A percentile compares a stretch with the other conserved stretches of the same genome.
Evolutionary conservation across 2,329 filamentous ascomycete genomes (phyloP).

Genomic region (Scytalidium lignicola): DNA sequence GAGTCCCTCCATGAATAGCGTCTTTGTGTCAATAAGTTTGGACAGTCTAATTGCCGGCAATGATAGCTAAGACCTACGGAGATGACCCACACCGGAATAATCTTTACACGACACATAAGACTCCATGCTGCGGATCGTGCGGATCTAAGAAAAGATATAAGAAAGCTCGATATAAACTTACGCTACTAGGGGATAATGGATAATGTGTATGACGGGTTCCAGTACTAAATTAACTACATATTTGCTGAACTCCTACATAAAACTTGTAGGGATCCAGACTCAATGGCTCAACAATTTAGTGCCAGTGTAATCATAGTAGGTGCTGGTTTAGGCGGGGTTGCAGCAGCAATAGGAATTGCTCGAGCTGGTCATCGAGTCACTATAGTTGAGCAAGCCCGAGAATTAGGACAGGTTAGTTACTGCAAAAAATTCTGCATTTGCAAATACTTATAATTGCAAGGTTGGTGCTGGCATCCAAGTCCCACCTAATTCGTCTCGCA

Average conservation of each 20-base stretch:
- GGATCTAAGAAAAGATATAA: no score
- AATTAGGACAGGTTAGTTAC: conserved; percentile 2
- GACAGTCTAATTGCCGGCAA: no score
- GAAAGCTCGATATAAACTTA: no score
- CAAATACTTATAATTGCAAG: conserved; percentile 10
- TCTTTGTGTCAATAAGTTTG: no score
- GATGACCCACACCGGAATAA: not conserved
- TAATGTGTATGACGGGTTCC: not conserved
- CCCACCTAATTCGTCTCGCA: conserved; percentile 26
- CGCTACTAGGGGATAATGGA: not conserved
- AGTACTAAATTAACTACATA: not conserved
- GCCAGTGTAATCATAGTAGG: conserved; percentile 11
- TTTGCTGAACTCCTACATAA: not conserved
- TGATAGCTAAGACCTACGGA: no score
- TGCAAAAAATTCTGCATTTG: not conserved
- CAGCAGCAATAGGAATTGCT: conserved; percentile 16
- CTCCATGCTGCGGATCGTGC: no score
- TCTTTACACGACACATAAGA: not conserved
- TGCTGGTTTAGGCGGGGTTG: conserved; percentile 18
- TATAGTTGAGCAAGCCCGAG: conserved; percentile 3
- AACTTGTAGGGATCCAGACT: not conserved
- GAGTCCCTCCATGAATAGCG: no score
- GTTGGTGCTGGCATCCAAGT: conserved; percentile 31
- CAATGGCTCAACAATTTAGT: not conserved
- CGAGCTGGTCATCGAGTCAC: conserved; percentile 16